phyloP scores from a whole-genome alignment of 73 alveolate genomes.

The Tetrahymena malaccensis region DNA sequence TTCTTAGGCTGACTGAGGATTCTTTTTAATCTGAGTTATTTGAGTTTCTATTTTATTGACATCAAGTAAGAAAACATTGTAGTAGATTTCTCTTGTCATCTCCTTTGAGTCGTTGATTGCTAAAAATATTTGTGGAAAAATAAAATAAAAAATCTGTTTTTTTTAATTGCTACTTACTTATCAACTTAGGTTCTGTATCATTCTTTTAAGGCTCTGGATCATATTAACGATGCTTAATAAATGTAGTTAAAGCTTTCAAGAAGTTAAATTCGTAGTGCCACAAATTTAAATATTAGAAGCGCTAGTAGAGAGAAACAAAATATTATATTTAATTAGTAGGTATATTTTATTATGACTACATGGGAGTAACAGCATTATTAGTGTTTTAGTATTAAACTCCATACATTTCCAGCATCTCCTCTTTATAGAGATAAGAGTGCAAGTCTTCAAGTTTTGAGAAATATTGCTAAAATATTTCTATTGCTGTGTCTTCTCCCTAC shows the following conservation, averaged over 20 bases:
- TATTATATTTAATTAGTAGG: neutral
- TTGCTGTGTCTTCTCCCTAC: constrained; percentile 21
- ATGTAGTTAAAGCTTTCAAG: neutral
- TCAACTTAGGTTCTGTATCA: neutral
- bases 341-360: neutral
- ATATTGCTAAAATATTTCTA: constrained; percentile 5
- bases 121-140: neutral
- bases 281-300: neutral
- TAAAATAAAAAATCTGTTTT: neutral
- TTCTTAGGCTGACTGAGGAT: neutral
- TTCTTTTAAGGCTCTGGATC: neutral
- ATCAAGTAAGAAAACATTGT: neutral
- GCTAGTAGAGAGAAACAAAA: neutral
- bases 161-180: neutral
- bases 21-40: neutral
- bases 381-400: neutral
- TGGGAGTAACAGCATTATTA: neutral
- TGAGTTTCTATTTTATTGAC: neutral
- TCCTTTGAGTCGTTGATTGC: neutral
- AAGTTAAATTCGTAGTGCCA: neutral
- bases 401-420: neutral
- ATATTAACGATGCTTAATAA: neutral
- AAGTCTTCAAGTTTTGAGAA: neutral
- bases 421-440: constrained; percentile 1
- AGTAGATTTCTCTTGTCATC: neutral